A percentile compares a stretch with the other conserved stretches of the same genome.
These are phyloP conservation scores for Saturnispora silvae DNA, from an alignment of 805 yeast genomes.

Conservation along the genomic window DNA sequence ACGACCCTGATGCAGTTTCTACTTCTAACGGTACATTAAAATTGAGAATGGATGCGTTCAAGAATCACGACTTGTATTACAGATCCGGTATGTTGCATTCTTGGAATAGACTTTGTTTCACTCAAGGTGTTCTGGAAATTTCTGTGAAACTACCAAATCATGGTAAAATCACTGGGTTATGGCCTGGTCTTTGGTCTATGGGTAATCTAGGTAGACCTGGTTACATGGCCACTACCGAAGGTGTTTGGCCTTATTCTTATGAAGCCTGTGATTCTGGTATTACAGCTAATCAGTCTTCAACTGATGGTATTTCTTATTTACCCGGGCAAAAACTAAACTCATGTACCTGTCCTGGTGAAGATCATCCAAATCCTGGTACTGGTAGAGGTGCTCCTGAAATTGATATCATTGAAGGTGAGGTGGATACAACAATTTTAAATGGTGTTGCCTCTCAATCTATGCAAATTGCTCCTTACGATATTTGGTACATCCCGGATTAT, in stretches of 20 bases:
- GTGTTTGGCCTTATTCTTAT: conserved; percentile 92
- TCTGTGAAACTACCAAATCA: conserved; percentile 71
- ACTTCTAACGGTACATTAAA: conserved; percentile 65
- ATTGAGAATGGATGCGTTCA: conserved; percentile 69
- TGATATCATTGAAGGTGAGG: conserved; percentile 82
- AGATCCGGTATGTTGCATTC: conserved; percentile 87
- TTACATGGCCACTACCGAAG: conserved; percentile 75
- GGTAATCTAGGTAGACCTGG: conserved; percentile 94
- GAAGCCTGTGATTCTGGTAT: conserved; percentile 87
- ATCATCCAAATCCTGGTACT: conserved; percentile 76
- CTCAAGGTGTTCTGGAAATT: conserved; percentile 72
- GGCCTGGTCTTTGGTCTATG: conserved; percentile 97
- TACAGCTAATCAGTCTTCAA: conserved; percentile 83
- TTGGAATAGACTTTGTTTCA: conserved; percentile 87
- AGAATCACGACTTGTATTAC: conserved; percentile 69
- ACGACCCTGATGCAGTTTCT: conserved; percentile 79
- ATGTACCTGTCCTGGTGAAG: conserved; percentile 75
- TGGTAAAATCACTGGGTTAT: conserved; percentile 70
- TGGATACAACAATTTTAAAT: conserved; percentile 35
- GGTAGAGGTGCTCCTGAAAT: conserved; percentile 97
- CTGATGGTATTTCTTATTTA: conserved; percentile 79
- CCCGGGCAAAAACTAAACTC: conserved; percentile 72
- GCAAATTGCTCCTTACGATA: conserved; percentile 89
- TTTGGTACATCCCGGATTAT: conserved; percentile 91
- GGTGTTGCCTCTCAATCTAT: conserved; percentile 87